phyloP scores from a whole-genome alignment of 2,329 filamentous ascomycete species.

The Ceratocystis lukuohia region DNA sequence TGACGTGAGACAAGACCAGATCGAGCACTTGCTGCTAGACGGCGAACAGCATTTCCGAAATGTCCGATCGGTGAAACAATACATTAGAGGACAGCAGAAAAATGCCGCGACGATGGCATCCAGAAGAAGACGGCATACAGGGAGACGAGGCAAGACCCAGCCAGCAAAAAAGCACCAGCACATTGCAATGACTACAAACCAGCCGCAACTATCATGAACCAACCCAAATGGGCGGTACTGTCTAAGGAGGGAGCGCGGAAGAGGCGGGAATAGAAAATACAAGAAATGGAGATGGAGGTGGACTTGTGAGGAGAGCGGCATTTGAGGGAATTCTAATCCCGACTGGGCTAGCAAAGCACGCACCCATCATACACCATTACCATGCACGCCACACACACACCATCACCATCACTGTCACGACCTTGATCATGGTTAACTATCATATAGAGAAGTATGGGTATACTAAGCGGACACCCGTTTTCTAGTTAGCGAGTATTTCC shows the following conservation, averaged over 20 bases:
- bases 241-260: neutral
- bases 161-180: neutral
- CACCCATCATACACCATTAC: neutral
- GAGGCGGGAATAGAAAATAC: neutral
- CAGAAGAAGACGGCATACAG: neutral
- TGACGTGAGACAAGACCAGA: neutral
- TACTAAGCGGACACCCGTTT: neutral
- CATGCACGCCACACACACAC: neutral
- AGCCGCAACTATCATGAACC: too few species aligned
- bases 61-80: neutral
- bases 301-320: neutral
- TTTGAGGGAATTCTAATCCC: neutral
- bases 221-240: too few species aligned
- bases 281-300: neutral
- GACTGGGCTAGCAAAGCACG: neutral
- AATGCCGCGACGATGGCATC: neutral
- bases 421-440: neutral
- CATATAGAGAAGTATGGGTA: neutral
- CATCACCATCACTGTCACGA: neutral
- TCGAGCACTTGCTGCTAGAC: constrained; percentile 6
- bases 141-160: neutral
- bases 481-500: constrained; percentile 4
- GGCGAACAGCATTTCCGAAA: neutral
- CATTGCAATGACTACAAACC: neutral
- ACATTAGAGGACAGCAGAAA: neutral